Evolutionary conservation across 164 flowering plant species (phyloP).

Genomic region (Liquidambar formosana): DNA sequence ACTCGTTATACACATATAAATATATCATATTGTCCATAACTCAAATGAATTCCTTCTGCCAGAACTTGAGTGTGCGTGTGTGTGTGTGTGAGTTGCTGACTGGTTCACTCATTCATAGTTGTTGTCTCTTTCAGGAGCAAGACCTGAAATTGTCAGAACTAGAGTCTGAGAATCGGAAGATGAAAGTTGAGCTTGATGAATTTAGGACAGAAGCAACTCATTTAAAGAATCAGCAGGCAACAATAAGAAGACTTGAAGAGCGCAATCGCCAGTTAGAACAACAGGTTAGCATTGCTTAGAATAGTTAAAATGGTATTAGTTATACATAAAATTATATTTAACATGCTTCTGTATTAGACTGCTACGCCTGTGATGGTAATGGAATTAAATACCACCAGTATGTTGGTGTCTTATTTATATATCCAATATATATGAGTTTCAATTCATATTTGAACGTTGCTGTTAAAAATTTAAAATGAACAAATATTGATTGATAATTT

Average conservation of each 20-base stretch:
- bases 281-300: constrained; percentile 56
- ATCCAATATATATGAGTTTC: too few relatives aligned
- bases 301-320: neutral
- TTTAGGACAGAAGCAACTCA: constrained; percentile 93
- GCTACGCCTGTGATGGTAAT: neutral
- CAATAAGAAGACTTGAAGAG: constrained; percentile 97
- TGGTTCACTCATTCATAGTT: neutral
- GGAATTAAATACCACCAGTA: neutral
- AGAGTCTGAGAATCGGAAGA: constrained; percentile 91
- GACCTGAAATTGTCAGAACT: constrained; percentile 74
- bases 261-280: constrained; percentile 93
- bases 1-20: too few relatives aligned
- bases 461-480: neutral
- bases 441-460: too few relatives aligned
- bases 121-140: constrained; percentile 66
- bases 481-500: neutral
- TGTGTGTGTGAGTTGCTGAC: neutral
- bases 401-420: neutral
- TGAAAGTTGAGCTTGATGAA: constrained; percentile 98
- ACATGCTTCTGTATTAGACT: neutral
- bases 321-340: neutral
- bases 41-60: too few relatives aligned
- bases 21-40: too few relatives aligned
- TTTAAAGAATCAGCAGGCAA: constrained; percentile 97
- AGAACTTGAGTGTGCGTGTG: neutral